phyloP scores from a whole-genome alignment of 495 filamentous ascomycete genomes.

The Penicillium soppii region DNA sequence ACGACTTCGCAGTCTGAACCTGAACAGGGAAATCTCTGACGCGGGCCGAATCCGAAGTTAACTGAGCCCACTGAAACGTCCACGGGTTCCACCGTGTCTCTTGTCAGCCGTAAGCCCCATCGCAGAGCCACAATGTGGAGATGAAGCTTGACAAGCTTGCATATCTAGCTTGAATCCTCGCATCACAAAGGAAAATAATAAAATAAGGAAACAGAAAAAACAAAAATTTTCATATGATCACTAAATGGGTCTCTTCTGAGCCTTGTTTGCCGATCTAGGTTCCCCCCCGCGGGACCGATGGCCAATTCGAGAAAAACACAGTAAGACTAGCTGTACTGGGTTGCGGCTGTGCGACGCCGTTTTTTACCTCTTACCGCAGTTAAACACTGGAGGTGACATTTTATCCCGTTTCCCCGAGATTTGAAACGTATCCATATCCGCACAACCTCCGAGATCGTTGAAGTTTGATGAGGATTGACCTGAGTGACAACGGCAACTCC shows the following conservation, averaged over 20 bases:
- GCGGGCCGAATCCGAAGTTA: conserved; percentile 21
- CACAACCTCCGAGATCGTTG: neutral
- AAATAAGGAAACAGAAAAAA: neutral
- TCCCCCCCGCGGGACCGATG: conserved; percentile 8
- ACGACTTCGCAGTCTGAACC: conserved; percentile 7
- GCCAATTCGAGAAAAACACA: neutral
- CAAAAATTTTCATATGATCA: no score
- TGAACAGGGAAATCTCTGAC: conserved; percentile 10
- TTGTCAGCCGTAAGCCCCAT: neutral
- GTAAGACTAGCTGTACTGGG: neutral
- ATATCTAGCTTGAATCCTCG: neutral
- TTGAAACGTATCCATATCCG: neutral
- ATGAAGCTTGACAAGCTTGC: conserved; percentile 7
- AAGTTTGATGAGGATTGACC: conserved; percentile 11
- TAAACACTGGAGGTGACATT: neutral
- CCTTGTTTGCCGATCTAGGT: conserved; percentile 7
- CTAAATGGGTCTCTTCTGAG: neutral
- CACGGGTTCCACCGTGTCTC: conserved; percentile 1
- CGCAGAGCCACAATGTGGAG: conserved; percentile 3
- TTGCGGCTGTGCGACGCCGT: neutral
- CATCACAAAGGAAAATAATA: neutral
- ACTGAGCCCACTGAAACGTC: neutral
- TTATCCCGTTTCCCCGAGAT: conserved; percentile 1
- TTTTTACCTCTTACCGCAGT: neutral
- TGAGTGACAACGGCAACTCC: neutral